Base-by-base conservation (phyloP, 2,329 filamentous ascomycete species). In the Gaeumannomyces tritici region DNA sequence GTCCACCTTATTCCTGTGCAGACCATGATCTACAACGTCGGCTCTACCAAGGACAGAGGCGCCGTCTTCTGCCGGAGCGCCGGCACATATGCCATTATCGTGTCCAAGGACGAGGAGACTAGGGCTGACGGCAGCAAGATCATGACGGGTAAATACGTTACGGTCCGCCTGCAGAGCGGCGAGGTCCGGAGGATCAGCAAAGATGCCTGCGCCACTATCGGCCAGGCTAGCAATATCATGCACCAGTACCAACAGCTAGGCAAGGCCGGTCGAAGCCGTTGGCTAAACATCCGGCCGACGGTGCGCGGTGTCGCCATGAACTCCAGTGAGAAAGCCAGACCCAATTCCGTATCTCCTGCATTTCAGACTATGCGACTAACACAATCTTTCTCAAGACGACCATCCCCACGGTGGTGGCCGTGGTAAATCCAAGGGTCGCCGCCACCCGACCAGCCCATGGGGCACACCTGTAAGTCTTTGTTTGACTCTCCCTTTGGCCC, bases 271-370 rank as follows among this genome's bases (percentile, higher is more conserved):
- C 86, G 96, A 70, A 92, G 89, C 69, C 86, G 95, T 71, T 97
- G 92, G 93, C 77, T 98, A 67, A 95, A 95, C 72, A 96, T 96
- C 72, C 83, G 95, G 68, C 95, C 95, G 21, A 97, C 95, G 0
- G 95, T 99, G 57, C 88, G 96, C 80, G 96, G 95, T 89, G 79
- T 98, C 70, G 95, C 96, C 66, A 99, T 99, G 96, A 99, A 99
- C 80, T 92, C 93, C 74, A 86, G 89, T 91, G 78, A 72, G 83
- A 51, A 51, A 1, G 21, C 11, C 42, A 6, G 21, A 24, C 5
- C 42, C 7, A 18, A 27, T n/a, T 62, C 55, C 21, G 62, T 63
- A 33, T 29, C 62, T 33, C 59, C 28, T 28, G 31, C 54, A 57
- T 51, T 9, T n/a, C 21, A 4, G 18, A 8, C 21, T 51, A 18